phyloP scores from a whole-genome alignment of 805 yeast genomes.

The Pichia thaimueangensis region DNA sequence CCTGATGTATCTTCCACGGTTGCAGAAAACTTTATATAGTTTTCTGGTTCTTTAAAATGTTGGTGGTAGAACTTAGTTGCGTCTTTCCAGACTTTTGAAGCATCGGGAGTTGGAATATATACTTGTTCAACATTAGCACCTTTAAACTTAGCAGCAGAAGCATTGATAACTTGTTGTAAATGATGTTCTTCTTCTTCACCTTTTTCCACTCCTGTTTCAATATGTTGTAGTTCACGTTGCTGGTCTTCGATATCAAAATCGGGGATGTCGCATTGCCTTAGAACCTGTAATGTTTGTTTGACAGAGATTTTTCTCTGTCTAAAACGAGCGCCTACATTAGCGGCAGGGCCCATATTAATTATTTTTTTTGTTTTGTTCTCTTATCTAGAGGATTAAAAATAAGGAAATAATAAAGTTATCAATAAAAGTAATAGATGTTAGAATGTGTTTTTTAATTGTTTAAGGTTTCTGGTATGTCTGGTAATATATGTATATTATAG shows the following conservation, averaged over 20 bases:
- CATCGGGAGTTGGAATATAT: constrained; percentile 96
- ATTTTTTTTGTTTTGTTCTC: too few species aligned
- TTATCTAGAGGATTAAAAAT: too few species aligned
- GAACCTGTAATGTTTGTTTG: constrained; percentile 75
- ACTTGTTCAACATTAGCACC: constrained; percentile 48
- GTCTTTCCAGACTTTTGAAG: constrained; percentile 75
- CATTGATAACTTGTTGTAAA: constrained; percentile 83
- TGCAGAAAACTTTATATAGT: constrained; percentile 83
- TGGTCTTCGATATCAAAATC: constrained; percentile 70
- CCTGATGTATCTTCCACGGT: constrained; percentile 95
- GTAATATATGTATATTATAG: neutral
- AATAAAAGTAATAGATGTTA: neutral
- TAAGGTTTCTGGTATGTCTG: too few species aligned
- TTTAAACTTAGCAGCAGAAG: constrained; percentile 61
- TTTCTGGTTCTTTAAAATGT: constrained; percentile 61
- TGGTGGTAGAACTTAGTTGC: constrained; percentile 66
- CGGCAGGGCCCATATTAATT: constrained; percentile 33
- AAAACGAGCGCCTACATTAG: constrained; percentile 60
- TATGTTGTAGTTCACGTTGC: constrained; percentile 80
- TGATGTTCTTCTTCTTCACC: constrained; percentile 97
- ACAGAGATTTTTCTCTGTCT: constrained; percentile 93
- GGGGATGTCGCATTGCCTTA: constrained; percentile 74
- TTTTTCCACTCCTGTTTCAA: constrained; percentile 97
- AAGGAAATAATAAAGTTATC: neutral
- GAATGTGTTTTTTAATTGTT: neutral